phyloP scores from a whole-genome alignment of 1,139 yeast genomes.

The Hanseniaspora uvarum region DNA sequence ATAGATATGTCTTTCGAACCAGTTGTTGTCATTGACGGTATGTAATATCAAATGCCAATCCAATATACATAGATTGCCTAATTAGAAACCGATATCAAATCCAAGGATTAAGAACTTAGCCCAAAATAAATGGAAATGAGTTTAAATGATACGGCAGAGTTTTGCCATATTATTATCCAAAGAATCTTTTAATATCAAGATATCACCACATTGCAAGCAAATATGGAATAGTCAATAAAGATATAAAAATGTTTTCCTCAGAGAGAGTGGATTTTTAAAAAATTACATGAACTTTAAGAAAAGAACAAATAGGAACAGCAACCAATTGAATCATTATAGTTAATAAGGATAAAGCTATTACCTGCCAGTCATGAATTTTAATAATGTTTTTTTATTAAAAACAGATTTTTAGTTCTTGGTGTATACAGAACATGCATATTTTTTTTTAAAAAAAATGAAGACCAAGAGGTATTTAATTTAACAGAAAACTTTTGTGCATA shows the following conservation, averaged over 20 bases:
- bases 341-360: not conserved
- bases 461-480: not conserved
- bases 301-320: not conserved
- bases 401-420: too few relatives aligned
- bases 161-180: not conserved
- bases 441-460: too few relatives aligned
- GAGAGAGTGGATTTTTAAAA: not conserved
- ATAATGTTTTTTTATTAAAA: not conserved
- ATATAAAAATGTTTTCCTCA: not conserved
- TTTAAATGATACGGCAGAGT: not conserved
- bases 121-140: not conserved
- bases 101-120: not conserved
- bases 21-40: slow-evolving; percentile 93
- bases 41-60: slow-evolving; percentile 26
- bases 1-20: slow-evolving; percentile 74
- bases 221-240: not conserved
- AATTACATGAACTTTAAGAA: not conserved
- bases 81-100: not conserved
- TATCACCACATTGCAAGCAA: not conserved
- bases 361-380: not conserved
- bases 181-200: not conserved
- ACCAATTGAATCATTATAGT: not conserved
- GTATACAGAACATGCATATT: too few relatives aligned
- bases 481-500: not conserved
- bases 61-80: not conserved